Evolutionary conservation across 176 grass and related monocot species (phyloP), one percentile per base, ranked within the genome.

Genomic region (Stipa capillata): DNA sequence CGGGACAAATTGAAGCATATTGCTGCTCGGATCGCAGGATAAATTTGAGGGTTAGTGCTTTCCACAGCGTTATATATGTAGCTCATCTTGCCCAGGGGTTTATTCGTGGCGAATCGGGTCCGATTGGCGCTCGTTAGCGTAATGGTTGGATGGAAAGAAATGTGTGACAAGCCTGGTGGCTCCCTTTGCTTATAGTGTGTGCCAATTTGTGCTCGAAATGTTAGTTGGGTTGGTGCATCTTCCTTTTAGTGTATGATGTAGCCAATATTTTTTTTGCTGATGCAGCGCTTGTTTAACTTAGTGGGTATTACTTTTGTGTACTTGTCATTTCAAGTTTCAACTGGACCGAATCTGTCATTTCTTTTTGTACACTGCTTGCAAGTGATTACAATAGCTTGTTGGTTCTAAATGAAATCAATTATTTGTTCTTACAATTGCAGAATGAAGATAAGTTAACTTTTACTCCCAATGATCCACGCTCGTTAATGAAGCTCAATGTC

Each of bases 401-500:
- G 8, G 57, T 39, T 60, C 64, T 44, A 48, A 71, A 6, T 87
- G n/a, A n/a, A n/a, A n/a, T n/a, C n/a, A n/a, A n/a, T n/a, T n/a
- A n/a, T 9, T 56, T 89, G 15, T 79, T 41, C 35, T 82, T 73
- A 56, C 51, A 33, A 79, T 78, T 87, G 73, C 80, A 98, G 95
- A 90, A 39, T 9, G 92, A 94, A 21, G 95, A 98, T 64, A 92
- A 72, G 40, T 85, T 98, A 55, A 59, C 68, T 50, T 98, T 98
- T 64, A 76, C 76, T 24, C 95, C 95, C 13, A 83, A 87, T 77
- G 95, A 98, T 87, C 92, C 87, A 0, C 74, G 87, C n/a, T 98
- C 95, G 1, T 77, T 84, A 11, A 98, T 94, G 95, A 98, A 94
- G 77, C 66, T 98, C 70, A 94, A 87, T 65, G 92, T 92, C 3